These are phyloP conservation scores for Aphanomyces invadans DNA, from an alignment of 352 stramenopile genomes.

Conservation along the genomic window DNA sequence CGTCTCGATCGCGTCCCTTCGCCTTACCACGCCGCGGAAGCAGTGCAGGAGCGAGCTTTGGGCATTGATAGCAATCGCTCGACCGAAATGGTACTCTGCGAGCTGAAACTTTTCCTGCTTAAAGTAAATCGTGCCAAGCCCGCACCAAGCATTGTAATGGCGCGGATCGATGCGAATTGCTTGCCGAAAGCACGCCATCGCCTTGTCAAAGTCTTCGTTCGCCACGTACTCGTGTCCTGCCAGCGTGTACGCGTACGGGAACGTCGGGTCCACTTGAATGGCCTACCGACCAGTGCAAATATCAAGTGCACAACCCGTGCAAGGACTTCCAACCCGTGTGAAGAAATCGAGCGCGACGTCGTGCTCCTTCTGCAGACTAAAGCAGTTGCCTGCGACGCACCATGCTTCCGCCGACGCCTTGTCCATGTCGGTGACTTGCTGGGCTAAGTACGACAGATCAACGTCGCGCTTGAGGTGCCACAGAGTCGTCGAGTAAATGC, in stretches of 20 bases:
- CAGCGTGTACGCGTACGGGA: slow-evolving; percentile 97
- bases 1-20: not conserved
- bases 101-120: slow-evolving; percentile 97
- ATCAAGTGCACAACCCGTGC: not conserved
- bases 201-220: slow-evolving; percentile 98
- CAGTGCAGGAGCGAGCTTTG: slow-evolving; percentile 91
- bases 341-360: slow-evolving; percentile 95
- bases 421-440: slow-evolving; percentile 91
- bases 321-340: slow-evolving; percentile 67
- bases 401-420: slow-evolving; percentile 90
- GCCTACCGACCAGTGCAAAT: slow-evolving; percentile 34
- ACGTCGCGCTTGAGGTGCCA: slow-evolving; percentile 98
- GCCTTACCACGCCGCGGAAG: slow-evolving; percentile 89
- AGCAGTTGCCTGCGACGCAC: slow-evolving; percentile 97
- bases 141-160: slow-evolving; percentile 92
- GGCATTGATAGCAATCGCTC: slow-evolving; percentile 91
- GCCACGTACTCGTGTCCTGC: slow-evolving; percentile 96
- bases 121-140: slow-evolving; percentile 93
- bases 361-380: slow-evolving; percentile 97
- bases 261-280: slow-evolving; percentile 91
- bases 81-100: slow-evolving; percentile 95
- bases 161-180: slow-evolving; percentile 89
- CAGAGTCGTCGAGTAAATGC: slow-evolving; percentile 92
- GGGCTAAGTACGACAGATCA: slow-evolving; percentile 93
- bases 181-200: slow-evolving; percentile 91